phyloP scores from a whole-genome alignment of 176 grass and related monocot species.

The Oryza meyeriana region DNA sequence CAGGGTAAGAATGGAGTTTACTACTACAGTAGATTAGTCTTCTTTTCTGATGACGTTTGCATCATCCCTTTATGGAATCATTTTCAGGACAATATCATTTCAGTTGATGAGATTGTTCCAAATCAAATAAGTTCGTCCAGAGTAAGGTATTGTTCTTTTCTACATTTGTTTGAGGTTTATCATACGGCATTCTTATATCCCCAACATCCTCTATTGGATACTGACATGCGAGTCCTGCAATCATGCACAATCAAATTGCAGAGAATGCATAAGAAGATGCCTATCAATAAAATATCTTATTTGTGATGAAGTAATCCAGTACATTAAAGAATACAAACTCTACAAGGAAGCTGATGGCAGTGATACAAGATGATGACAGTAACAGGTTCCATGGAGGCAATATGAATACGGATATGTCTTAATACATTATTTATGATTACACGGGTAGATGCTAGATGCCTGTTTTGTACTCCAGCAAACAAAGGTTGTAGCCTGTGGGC shows the following conservation, averaged over 20 bases:
- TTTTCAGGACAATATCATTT: slow-evolving; percentile 73
- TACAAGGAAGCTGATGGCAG: slow-evolving; percentile 24
- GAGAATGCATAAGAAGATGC: slow-evolving; percentile 53
- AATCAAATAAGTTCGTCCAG: slow-evolving; percentile 95
- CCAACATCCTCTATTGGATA: background rate
- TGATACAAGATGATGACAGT: slow-evolving; percentile 13
- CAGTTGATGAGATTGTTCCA: slow-evolving; percentile 73
- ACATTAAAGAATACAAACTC: slow-evolving; percentile 65
- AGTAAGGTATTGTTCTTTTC: slow-evolving; percentile 57
- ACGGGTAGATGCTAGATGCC: background rate
- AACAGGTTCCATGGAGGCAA: background rate
- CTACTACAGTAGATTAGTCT: background rate
- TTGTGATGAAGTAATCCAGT: slow-evolving; percentile 75
- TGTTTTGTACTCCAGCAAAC: background rate
- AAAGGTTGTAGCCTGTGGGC: background rate
- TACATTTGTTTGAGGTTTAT: background rate
- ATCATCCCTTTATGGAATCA: background rate
- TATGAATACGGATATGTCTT: background rate
- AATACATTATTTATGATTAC: background rate
- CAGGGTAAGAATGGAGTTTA: slow-evolving; percentile 41
- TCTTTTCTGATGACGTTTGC: background rate
- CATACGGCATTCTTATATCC: background rate
- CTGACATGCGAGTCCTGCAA: background rate
- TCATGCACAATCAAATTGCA: slow-evolving; percentile 20
- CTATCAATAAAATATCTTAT: slow-evolving; percentile 78